Conservation (phyloP, 2,329 filamentous ascomycete genomes). For the Colletotrichum tofieldiae region DNA sequence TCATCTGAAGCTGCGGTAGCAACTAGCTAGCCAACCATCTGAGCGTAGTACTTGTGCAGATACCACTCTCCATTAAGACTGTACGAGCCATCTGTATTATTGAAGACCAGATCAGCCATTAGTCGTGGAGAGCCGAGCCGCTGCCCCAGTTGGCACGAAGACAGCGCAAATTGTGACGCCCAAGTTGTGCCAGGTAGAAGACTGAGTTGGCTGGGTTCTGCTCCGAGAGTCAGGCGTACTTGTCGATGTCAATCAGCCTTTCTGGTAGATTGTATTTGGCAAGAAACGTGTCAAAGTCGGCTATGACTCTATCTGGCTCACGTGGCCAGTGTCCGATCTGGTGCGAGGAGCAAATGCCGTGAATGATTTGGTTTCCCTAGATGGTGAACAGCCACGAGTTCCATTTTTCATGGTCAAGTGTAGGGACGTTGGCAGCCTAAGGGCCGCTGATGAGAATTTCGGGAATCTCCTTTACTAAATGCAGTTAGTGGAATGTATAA, state of each 20-base stretch:
- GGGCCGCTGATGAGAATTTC: conserved; percentile 33
- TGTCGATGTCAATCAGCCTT: conserved; percentile 62
- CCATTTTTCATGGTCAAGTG: conserved; percentile 16
- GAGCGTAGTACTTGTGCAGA: conserved; percentile 33
- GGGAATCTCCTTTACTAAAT: conserved; percentile 38
- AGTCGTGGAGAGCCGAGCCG: conserved; percentile 59
- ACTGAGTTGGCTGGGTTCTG: conserved; percentile 59
- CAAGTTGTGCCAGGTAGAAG: conserved; percentile 64
- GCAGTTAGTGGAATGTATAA: background rate
- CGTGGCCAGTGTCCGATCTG: conserved; percentile 31
- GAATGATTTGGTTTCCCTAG: conserved; percentile 24
- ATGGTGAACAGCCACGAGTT: conserved; percentile 31
- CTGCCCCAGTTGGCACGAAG: conserved; percentile 63
- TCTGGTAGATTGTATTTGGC: conserved; percentile 50
- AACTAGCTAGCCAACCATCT: conserved; percentile 32
- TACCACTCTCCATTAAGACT: conserved; percentile 34
- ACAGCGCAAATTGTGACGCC: conserved; percentile 59
- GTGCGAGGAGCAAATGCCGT: conserved; percentile 44
- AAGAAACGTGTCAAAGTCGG: conserved; percentile 47
- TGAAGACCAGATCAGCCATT: conserved; percentile 55
- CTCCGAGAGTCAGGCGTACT: conserved; percentile 60
- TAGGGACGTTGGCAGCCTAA: conserved; percentile 18
- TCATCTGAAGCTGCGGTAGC: conserved; percentile 17
- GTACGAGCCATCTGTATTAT: conserved; percentile 2
- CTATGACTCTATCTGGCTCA: conserved; percentile 23